Conservation (phyloP, 75 land plant species). For the Chamaecyparis obtusa region DNA sequence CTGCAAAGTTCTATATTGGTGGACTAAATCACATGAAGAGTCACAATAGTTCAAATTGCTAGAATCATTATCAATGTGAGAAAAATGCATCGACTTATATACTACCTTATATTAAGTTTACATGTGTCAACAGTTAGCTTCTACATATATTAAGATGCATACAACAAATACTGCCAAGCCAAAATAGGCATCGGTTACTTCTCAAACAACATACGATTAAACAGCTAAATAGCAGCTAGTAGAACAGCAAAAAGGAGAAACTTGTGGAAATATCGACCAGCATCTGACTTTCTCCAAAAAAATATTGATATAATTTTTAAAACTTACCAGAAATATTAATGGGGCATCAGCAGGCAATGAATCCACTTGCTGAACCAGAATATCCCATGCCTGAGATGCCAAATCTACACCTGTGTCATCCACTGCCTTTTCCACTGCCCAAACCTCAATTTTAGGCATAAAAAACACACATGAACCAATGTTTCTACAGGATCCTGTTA, state of each 20-base stretch:
- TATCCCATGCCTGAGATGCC: constrained; percentile 62
- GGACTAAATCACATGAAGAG: not conserved
- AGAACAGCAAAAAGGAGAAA: not conserved
- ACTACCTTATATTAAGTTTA: not conserved
- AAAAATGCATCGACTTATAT: not conserved
- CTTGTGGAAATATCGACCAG: not conserved
- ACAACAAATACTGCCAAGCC: not conserved
- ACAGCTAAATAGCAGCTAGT: not conserved
- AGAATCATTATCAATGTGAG: not conserved
- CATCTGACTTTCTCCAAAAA: not conserved
- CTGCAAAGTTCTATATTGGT: not conserved
- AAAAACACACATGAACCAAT: constrained; percentile 56
- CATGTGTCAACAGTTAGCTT: not conserved
- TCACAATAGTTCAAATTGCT: not conserved
- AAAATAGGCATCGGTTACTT: not conserved
- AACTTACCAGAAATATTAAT: constrained; percentile 78
- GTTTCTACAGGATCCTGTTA: constrained; percentile 55
- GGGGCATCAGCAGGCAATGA: constrained; percentile 43
- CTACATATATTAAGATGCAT: not conserved
- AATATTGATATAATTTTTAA: not conserved
- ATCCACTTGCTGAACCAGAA: constrained; percentile 76
- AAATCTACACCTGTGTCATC: not conserved
- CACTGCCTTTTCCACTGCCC: constrained; percentile 59
- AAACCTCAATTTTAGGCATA: constrained; percentile 86
- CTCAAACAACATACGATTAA: not conserved